A percentile compares a stretch with the other conserved stretches of the same genome.
These are phyloP conservation scores for Petunia axillaris DNA, from an alignment of 257 asterid genomes.

Conservation along the genomic window DNA sequence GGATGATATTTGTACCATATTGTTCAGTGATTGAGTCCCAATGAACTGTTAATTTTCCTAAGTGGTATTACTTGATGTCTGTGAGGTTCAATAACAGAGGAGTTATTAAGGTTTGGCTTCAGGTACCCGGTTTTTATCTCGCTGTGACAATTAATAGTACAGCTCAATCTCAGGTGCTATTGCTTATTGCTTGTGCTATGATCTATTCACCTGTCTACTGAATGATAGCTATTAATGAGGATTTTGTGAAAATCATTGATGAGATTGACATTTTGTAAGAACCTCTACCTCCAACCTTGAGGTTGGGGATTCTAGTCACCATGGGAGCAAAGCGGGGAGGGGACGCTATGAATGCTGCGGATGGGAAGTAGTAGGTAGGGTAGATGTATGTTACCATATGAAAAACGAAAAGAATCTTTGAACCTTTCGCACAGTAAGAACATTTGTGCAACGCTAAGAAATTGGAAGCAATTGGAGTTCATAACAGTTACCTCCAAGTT, in stretches of 20 bases:
- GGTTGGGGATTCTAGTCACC: not conserved
- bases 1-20: constrained; percentile 12
- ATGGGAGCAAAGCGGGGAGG: not conserved
- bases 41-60: not conserved
- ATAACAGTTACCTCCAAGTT: not conserved
- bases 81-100: no score
- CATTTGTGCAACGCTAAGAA: not conserved
- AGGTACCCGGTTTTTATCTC: no score
- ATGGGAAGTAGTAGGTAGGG: not conserved
- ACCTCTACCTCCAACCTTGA: not conserved
- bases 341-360: not conserved
- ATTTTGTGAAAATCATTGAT: not conserved
- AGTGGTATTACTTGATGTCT: no score
- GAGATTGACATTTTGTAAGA: not conserved
- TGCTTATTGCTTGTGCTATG: no score
- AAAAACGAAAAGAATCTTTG: constrained; percentile 4
- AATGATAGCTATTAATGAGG: not conserved
- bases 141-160: no score
- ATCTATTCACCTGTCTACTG: no score
- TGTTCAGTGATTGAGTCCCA: not conserved
- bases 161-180: no score
- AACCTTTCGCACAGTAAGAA: not conserved
- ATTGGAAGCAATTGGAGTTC: not conserved
- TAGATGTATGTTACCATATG: constrained; percentile 6
- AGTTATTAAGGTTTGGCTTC: no score